phyloP scores from a whole-genome alignment of 257 asterid species.

The Hygrophila difformis region DNA sequence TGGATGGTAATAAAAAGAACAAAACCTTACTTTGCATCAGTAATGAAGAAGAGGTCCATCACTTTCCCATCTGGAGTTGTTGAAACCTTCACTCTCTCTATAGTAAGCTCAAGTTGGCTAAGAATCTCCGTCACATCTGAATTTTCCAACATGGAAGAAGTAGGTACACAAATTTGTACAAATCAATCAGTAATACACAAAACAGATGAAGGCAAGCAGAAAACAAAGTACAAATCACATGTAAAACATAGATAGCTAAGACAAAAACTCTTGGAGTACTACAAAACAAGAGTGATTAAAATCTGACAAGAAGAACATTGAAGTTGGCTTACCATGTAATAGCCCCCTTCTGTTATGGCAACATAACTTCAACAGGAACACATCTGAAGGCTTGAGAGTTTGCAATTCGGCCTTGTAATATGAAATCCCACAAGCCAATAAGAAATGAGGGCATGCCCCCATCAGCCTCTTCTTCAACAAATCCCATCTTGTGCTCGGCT shows the following conservation, averaged over 20 bases:
- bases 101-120: constrained; percentile 67
- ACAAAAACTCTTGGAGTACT: too few species aligned
- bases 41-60: constrained; percentile 79
- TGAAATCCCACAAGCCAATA: constrained; percentile 54
- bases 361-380: constrained; percentile 70
- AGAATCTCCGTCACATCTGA: constrained; percentile 76
- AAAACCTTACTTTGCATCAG: constrained; percentile 73
- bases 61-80: constrained; percentile 92
- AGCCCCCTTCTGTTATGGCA: constrained; percentile 64
- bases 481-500: constrained; percentile 54
- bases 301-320: too few species aligned
- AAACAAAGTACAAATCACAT: not conserved
- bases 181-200: constrained; percentile 1
- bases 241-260: too few species aligned
- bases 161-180: constrained; percentile 6
- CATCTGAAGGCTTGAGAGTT: constrained; percentile 62
- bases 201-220: not conserved
- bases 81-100: constrained; percentile 75
- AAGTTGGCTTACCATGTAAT: constrained; percentile 57
- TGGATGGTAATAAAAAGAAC: not conserved
- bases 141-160: constrained; percentile 1
- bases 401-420: constrained; percentile 40
- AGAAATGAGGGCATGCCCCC: constrained; percentile 76
- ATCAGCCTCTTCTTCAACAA: constrained; percentile 70
- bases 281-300: too few species aligned